A percentile compares a stretch with the other conserved stretches of the same genome.
These are phyloP conservation scores for Phytophthora boehmeriae DNA, from an alignment of 352 stramenopile genomes.

Conservation along the genomic window DNA sequence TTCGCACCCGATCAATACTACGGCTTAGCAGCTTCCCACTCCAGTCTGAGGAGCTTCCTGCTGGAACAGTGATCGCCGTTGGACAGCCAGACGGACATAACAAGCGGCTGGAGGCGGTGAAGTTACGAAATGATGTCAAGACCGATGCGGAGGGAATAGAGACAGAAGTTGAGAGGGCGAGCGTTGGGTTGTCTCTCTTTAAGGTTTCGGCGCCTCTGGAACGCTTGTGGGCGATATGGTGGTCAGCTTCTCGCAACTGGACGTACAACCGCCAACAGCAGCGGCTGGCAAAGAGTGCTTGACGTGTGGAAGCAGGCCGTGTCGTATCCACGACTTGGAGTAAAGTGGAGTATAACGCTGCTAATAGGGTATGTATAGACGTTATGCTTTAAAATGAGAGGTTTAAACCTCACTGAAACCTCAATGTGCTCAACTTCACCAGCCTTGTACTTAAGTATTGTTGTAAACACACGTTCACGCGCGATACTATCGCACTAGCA, in stretches of 20 bases:
- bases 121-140: slow-evolving; percentile 7
- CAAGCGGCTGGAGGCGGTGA: slow-evolving; percentile 10
- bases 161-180: background rate
- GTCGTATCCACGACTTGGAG: no score
- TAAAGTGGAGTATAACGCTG: no score
- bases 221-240: slow-evolving; percentile 36
- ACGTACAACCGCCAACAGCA: slow-evolving; percentile 26
- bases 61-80: slow-evolving; percentile 19
- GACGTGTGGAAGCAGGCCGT: no score
- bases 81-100: slow-evolving; percentile 2
- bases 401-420: no score
- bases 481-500: no score
- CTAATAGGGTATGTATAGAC: no score
- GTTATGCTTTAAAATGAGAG: no score
- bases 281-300: no score
- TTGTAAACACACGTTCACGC: no score
- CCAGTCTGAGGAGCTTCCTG: slow-evolving; percentile 48
- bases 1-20: slow-evolving; percentile 85
- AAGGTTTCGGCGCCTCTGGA: no score
- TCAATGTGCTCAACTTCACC: no score
- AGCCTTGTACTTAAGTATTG: no score
- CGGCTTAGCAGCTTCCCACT: slow-evolving; percentile 65
- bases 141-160: background rate
- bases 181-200: slow-evolving; percentile 15
- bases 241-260: slow-evolving; percentile 27